These are phyloP conservation scores for Auriculariales sp. DNA, from an alignment of 768 basidiomycete genomes.

Conservation along the genomic window DNA sequence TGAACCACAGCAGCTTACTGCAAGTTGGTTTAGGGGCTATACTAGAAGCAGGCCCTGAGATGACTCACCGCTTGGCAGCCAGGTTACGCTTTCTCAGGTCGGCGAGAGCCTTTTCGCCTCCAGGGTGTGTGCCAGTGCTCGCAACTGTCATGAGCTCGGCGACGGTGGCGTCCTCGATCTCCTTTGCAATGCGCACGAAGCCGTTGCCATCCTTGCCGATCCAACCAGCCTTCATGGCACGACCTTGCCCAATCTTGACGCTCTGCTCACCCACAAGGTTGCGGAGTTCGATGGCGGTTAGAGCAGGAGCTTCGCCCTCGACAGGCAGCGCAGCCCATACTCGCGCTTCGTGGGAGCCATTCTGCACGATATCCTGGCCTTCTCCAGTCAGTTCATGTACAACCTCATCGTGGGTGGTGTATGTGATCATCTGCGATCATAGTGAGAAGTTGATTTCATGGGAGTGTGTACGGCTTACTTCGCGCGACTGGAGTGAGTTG, in stretches of 20 bases:
- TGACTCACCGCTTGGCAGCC: slow-evolving; percentile 55
- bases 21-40: slow-evolving; percentile 3
- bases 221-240: slow-evolving; percentile 97
- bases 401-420: slow-evolving; percentile 61
- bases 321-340: slow-evolving; percentile 76
- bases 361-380: slow-evolving; percentile 58
- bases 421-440: slow-evolving; percentile 58
- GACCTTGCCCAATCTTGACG: slow-evolving; percentile 85
- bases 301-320: slow-evolving; percentile 53
- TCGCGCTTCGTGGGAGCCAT: slow-evolving; percentile 90
- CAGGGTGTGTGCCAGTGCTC: slow-evolving; percentile 55
- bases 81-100: slow-evolving; percentile 90
- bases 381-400: slow-evolving; percentile 69
- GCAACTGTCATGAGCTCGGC: too few species aligned
- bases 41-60: not conserved
- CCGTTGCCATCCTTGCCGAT: slow-evolving; percentile 81
- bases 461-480: slow-evolving; percentile 15
- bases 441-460: not conserved
- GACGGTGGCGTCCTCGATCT: too few species aligned
- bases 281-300: slow-evolving; percentile 57
- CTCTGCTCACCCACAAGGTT: slow-evolving; percentile 70
- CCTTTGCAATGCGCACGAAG: slow-evolving; percentile 58
- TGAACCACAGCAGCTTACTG: slow-evolving; percentile 95
- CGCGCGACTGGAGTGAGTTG: slow-evolving; percentile 77
- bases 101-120: slow-evolving; percentile 69